These are phyloP conservation scores for Fusarium setosum DNA, from an alignment of 2,329 filamentous ascomycete species.

Conservation along the genomic window DNA sequence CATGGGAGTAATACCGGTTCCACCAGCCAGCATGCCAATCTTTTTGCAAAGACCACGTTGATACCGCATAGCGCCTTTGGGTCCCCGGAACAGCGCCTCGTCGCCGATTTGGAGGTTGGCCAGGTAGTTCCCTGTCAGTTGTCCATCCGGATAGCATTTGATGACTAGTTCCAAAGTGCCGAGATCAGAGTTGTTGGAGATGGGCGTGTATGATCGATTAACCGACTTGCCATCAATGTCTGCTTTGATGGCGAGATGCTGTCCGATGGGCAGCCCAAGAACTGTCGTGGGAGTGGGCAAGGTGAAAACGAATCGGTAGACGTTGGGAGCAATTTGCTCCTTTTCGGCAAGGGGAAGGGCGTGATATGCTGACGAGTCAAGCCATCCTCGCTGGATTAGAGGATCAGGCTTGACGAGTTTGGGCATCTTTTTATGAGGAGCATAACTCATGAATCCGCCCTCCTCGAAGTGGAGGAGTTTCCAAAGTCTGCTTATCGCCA, in stretches of 20 bases:
- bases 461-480: conserved; percentile 45
- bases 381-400: conserved; percentile 53
- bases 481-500: conserved; percentile 45
- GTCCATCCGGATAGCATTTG: conserved; percentile 62
- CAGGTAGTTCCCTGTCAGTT: conserved; percentile 62
- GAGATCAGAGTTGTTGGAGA: conserved; percentile 61
- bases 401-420: conserved; percentile 47
- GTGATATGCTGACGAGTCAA: conserved; percentile 61
- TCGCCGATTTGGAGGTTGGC: conserved; percentile 59
- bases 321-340: conserved; percentile 53
- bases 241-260: conserved; percentile 66
- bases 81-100: conserved; percentile 63
- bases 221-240: conserved; percentile 58
- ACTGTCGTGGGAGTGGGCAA: conserved; percentile 57
- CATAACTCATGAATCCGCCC: conserved; percentile 41
- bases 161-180: conserved; percentile 64
- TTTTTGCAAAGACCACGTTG: conserved; percentile 52
- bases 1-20: conserved; percentile 50
- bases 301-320: conserved; percentile 60
- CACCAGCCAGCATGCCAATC: conserved; percentile 67
- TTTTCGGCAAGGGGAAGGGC: conserved; percentile 57
- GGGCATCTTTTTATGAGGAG: conserved; percentile 49
- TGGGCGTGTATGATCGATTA: conserved; percentile 65
- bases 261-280: conserved; percentile 66
- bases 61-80: conserved; percentile 68